phyloP scores from a whole-genome alignment of 257 asterid species.

The Verbena officinalis region DNA sequence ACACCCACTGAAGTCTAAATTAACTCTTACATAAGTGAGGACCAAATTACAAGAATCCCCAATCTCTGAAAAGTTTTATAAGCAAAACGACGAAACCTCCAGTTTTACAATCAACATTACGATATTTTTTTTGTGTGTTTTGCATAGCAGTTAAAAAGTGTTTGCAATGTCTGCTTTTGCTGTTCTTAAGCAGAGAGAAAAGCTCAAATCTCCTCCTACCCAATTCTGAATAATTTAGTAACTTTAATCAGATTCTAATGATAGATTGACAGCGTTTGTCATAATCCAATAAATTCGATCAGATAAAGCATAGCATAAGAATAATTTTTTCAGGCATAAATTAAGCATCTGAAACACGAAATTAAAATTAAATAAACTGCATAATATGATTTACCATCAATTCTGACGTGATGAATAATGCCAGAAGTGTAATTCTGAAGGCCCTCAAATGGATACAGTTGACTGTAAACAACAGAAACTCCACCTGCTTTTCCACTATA shows the following conservation, averaged over 20 bases:
- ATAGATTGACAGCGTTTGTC: neutral
- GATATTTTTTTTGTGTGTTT: no score
- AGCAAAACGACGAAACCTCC: neutral
- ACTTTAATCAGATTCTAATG: no score
- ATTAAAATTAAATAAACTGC: neutral
- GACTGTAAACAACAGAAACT: conserved; percentile 62
- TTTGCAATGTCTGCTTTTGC: no score
- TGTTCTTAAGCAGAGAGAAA: no score
- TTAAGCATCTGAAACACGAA: conserved; percentile 3
- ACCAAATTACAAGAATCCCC: conserved; percentile 3
- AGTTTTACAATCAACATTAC: no score
- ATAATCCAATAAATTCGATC: neutral
- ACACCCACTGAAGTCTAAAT: no score
- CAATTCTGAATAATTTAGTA: no score
- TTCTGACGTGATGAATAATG: conserved; percentile 76
- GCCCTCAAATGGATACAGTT: conserved; percentile 80
- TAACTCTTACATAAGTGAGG: neutral
- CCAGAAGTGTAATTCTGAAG: conserved; percentile 87
- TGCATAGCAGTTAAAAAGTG: neutral
- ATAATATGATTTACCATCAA: conserved; percentile 66
- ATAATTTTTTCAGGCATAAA: neutral
- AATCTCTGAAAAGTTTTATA: neutral
- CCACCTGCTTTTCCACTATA: conserved; percentile 52
- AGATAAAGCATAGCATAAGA: neutral
- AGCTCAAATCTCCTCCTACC: no score